Evolutionary conservation across 148 eudicot species (phyloP).

Genomic region (Fallopia convolvulus): DNA sequence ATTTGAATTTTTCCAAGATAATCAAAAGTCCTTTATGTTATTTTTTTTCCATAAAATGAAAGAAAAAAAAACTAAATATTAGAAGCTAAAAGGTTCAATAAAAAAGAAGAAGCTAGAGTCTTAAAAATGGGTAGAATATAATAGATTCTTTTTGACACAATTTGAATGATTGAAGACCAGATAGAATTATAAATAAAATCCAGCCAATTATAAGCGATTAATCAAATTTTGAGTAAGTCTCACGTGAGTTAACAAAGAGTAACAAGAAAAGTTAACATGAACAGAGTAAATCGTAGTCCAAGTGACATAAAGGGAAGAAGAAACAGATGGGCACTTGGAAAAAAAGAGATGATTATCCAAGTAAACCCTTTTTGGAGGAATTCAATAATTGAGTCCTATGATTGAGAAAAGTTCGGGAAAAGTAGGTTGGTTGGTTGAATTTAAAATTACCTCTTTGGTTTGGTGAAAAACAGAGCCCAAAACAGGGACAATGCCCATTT

Average conservation of each 20-base stretch:
- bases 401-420: neutral
- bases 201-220: too few relatives aligned
- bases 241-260: neutral
- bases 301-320: neutral
- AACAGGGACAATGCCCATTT: slow-evolving; percentile 79
- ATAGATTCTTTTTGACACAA: too few relatives aligned
- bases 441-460: slow-evolving; percentile 6
- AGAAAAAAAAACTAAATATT: too few relatives aligned
- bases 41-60: too few relatives aligned
- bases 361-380: neutral
- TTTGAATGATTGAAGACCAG: too few relatives aligned
- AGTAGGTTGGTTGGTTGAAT: neutral
- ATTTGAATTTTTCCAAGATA: too few relatives aligned
- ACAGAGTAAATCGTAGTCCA: neutral
- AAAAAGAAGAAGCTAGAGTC: too few relatives aligned
- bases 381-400: slow-evolving; percentile 1
- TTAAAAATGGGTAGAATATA: too few relatives aligned
- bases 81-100: too few relatives aligned
- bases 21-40: too few relatives aligned
- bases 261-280: neutral
- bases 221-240: too few relatives aligned
- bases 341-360: neutral
- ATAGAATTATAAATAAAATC: too few relatives aligned
- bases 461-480: slow-evolving; percentile 56
- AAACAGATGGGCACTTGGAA: neutral